Conservation (phyloP, 306 rosid species). For the Calophaca sinica region DNA sequence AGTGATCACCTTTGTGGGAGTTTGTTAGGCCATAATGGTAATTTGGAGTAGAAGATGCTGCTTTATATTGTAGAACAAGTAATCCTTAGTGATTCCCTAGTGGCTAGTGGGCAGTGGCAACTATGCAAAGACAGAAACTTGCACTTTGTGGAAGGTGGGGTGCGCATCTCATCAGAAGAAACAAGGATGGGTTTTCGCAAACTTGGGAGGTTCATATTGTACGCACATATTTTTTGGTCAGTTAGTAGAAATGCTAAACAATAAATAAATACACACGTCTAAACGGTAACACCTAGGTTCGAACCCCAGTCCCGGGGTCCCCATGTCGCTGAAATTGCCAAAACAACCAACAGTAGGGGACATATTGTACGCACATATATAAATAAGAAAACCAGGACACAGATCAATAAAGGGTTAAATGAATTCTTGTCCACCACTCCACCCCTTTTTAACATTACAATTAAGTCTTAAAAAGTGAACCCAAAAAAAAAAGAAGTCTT, state of each 20-base stretch:
- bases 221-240: not conserved
- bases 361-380: not conserved
- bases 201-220: not conserved
- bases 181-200: not conserved
- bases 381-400: too few relatives aligned
- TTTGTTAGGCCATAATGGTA: slow-evolving; percentile 36
- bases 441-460: too few relatives aligned
- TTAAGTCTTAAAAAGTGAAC: too few relatives aligned
- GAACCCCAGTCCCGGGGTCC: too few relatives aligned
- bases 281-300: too few relatives aligned
- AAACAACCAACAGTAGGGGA: too few relatives aligned
- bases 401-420: too few relatives aligned
- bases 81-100: slow-evolving; percentile 21
- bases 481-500: too few relatives aligned
- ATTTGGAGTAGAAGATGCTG: slow-evolving; percentile 20
- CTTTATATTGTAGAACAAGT: not conserved
- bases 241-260: too few relatives aligned
- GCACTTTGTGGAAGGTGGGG: not conserved
- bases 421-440: too few relatives aligned
- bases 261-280: too few relatives aligned
- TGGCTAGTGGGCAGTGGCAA: not conserved
- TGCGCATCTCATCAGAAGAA: slow-evolving; percentile 3
- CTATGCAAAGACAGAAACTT: not conserved
- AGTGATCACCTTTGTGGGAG: slow-evolving; percentile 16
- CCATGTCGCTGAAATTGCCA: too few relatives aligned